phyloP scores from a whole-genome alignment of 108 stramenopile species.

The Epithemia pelagica region DNA sequence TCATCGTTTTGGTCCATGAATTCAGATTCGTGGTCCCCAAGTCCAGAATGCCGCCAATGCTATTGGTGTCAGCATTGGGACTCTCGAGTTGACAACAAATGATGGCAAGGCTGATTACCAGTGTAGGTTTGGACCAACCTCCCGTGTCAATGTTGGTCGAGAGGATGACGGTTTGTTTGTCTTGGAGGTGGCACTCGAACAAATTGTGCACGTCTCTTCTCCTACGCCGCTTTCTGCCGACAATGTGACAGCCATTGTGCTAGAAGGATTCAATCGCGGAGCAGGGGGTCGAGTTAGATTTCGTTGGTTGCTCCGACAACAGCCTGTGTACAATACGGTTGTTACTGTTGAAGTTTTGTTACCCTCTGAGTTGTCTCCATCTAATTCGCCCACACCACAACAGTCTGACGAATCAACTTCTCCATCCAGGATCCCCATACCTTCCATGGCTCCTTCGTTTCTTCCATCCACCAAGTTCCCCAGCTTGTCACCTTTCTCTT shows the following conservation, averaged over 20 bases:
- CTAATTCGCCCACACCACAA: not conserved
- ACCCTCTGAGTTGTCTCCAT: not conserved
- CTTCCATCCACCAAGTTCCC: too few relatives aligned
- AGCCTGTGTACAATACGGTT: not conserved
- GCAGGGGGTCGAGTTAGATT: conserved; percentile 1
- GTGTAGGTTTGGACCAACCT: not conserved
- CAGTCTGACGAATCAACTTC: not conserved
- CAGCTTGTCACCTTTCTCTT: too few relatives aligned
- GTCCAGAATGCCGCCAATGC: not conserved
- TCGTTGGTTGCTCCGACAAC: not conserved
- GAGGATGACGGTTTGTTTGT: conserved; percentile 1
- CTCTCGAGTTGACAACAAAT: not conserved
- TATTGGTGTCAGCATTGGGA: not conserved
- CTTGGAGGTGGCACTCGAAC: not conserved
- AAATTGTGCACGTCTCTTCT: not conserved
- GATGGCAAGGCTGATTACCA: not conserved
- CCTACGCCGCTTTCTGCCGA: not conserved
- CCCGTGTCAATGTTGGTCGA: not conserved
- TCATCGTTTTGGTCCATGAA: not conserved
- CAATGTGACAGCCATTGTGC: not conserved
- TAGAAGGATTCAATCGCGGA: conserved; percentile 1
- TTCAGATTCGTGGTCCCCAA: not conserved
- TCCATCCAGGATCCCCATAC: too few relatives aligned
- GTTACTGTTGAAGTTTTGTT: not conserved
- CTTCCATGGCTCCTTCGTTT: too few relatives aligned